Conservation (phyloP, 2,329 filamentous ascomycete genomes). For the Cordyceps tenuipes region DNA sequence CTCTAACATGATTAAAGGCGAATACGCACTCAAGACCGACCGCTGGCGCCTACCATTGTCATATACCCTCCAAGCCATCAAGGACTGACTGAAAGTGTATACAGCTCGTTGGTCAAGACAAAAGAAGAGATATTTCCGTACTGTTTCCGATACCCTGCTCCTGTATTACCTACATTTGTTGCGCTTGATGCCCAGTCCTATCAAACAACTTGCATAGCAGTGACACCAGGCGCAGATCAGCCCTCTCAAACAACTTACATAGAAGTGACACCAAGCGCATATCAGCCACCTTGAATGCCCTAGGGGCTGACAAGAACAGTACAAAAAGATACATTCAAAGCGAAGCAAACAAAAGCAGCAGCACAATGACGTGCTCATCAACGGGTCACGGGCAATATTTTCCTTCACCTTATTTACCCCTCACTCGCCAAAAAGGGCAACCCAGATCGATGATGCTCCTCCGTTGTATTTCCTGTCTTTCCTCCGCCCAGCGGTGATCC, state of each 20-base stretch:
- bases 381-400: not conserved
- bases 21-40: slow-evolving; percentile 10
- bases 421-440: not conserved
- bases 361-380: not conserved
- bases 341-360: not conserved
- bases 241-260: too few species aligned
- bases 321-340: slow-evolving; percentile 4
- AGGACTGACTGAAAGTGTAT: not conserved
- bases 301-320: not conserved
- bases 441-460: not conserved
- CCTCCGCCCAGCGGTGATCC: not conserved
- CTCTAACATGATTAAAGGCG: slow-evolving; percentile 5
- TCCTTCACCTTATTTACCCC: not conserved
- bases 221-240: not conserved
- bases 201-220: not conserved
- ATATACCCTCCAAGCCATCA: slow-evolving; percentile 14
- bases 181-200: not conserved
- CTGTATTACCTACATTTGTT: not conserved
- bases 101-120: not conserved
- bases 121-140: not conserved
- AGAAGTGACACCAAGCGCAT: not conserved
- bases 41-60: slow-evolving; percentile 13
- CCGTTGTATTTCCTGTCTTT: not conserved
- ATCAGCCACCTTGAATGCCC: not conserved
- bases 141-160: not conserved